A percentile compares a stretch with the other conserved stretches of the same genome.
These are phyloP conservation scores for Botryotinia convoluta DNA, from an alignment of 2,329 filamentous ascomycete genomes.

Conservation along the genomic window DNA sequence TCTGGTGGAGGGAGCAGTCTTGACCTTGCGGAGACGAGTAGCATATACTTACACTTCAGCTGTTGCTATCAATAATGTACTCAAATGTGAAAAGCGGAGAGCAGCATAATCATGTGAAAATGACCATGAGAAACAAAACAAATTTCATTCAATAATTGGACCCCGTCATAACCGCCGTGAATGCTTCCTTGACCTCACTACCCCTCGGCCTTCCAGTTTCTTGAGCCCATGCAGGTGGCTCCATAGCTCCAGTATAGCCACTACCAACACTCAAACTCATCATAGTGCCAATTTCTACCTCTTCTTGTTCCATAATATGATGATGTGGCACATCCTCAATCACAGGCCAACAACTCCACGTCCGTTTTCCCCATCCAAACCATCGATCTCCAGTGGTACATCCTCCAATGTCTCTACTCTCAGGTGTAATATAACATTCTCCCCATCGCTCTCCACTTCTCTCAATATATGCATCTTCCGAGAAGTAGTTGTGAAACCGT, in stretches of 20 bases:
- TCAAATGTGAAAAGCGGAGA: no score
- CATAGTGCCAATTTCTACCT: not conserved
- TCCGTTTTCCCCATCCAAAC: constrained; percentile 30
- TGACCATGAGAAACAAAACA: not conserved
- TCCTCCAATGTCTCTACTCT: constrained; percentile 28
- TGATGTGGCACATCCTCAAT: not conserved
- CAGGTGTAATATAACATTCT: constrained; percentile 33
- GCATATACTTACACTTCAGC: not conserved
- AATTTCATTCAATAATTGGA: not conserved
- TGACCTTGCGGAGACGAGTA: not conserved
- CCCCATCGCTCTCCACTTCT: constrained; percentile 30
- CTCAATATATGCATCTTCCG: constrained; percentile 27
- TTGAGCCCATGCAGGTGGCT: not conserved
- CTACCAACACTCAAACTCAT: constrained; percentile 6
- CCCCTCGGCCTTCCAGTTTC: not conserved
- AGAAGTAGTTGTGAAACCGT: constrained; percentile 32
- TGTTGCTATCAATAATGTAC: no score
- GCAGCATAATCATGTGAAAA: no score
- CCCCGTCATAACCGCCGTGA: constrained; percentile 22
- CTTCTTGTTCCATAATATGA: not conserved
- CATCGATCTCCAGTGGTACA: constrained; percentile 29
- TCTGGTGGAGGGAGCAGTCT: not conserved
- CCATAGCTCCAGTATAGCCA: constrained; percentile 1
- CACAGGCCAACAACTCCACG: constrained; percentile 31
- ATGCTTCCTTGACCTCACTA: constrained; percentile 21